Base-by-base conservation (phyloP, 192 early-diverging fungal species). In the Coemansia sp. region DNA sequence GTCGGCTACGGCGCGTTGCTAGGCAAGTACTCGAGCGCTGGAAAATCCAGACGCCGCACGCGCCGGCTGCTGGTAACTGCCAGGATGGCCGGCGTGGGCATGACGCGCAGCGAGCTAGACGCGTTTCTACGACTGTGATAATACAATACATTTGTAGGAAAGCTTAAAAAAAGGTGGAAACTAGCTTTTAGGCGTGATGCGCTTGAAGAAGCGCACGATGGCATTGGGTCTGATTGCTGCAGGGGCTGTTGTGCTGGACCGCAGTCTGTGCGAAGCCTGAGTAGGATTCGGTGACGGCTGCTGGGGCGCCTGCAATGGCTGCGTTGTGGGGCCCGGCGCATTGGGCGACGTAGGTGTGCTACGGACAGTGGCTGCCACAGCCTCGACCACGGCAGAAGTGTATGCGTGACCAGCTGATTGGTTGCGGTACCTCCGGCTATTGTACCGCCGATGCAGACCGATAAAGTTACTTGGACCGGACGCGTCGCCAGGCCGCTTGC, bases 181-280 rank as follows among this genome's bases (percentile, higher is more conserved):
- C 44, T 61, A 67, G 49, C 49, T 73, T 44, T 57, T 67, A 2
- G 65, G 71, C 9, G 71, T 58, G 19, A 74, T 74, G 34, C 71
- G 65, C 61, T 67, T 67, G 34, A 74, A 52, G 60, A 74, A 67
- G 12, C 71, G 59, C 71, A 74, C 67, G 14, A 74, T 63, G 9
- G 61, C 71, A 56, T 74, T 74, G 11, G 71, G 71, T 17, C 71
- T 43, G 15, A 74, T 67, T 23, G 61, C 57, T 0, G 57, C 34
- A 10, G 58, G 24, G 5, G 47, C 23, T 4, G 47, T 11, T 23
- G 12, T 24, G 22, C 22, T 18, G 47, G 47, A 49, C 13, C 53
- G 37, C 19, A 55, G 10, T 22, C 39, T 13, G 10, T 39, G 53
- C 8, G 40, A 43, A 0, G 6, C 7, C 34, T 37, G 34, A 1